Evolutionary conservation across 78 protist genomes (phyloP).

Genomic region (Speleostelium caveatum): DNA sequence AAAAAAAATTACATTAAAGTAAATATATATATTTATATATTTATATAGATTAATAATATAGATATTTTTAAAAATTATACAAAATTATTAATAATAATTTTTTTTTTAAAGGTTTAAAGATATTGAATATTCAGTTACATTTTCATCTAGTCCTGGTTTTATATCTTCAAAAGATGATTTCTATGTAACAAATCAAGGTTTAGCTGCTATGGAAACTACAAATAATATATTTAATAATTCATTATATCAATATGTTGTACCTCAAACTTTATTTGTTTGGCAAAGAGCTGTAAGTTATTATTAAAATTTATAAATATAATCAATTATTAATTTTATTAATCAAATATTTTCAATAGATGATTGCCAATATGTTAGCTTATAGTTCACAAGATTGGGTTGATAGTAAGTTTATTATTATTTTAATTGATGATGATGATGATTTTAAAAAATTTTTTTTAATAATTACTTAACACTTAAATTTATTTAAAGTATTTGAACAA

Average conservation of each 20-base stretch:
- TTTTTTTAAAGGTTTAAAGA: not conserved
- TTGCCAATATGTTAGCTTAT: too few relatives aligned
- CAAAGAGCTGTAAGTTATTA: too few relatives aligned
- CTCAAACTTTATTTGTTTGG: too few relatives aligned
- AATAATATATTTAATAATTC: slow-evolving; percentile 71
- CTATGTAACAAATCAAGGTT: slow-evolving; percentile 62
- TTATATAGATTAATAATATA: not conserved
- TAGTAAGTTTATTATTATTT: slow-evolving; percentile 35
- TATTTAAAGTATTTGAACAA: slow-evolving; percentile 32
- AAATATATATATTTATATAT: not conserved
- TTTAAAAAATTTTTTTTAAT: too few relatives aligned
- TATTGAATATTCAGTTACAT: slow-evolving; percentile 3
- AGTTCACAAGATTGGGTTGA: slow-evolving; percentile 77
- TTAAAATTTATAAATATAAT: too few relatives aligned
- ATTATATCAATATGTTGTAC: slow-evolving; percentile 42
- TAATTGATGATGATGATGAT: slow-evolving; percentile 20
- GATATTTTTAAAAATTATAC: too few relatives aligned
- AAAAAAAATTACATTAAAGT: slow-evolving; percentile 75
- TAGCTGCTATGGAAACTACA: slow-evolving; percentile 87
- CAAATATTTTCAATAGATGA: too few relatives aligned
- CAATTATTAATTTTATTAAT: too few relatives aligned
- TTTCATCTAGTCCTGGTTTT: slow-evolving; percentile 81
- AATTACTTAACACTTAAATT: too few relatives aligned
- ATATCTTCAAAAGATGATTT: slow-evolving; percentile 86
- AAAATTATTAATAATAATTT: too few relatives aligned